Base-by-base conservation (phyloP, 495 filamentous ascomycete genomes). In the Xylaria grammica region DNA sequence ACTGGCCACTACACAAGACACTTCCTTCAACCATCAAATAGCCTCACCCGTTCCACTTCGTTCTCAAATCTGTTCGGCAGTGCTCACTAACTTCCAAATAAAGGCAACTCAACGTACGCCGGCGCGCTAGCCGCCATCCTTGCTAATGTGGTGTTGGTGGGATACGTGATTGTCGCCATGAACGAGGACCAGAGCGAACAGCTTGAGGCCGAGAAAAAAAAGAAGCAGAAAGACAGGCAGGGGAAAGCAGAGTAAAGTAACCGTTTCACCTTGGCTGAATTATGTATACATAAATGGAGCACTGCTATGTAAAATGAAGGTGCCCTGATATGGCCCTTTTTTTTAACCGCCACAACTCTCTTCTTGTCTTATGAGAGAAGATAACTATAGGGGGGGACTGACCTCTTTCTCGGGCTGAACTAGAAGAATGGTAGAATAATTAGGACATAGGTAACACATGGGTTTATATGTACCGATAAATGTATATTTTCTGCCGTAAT, bases 101-200 rank as follows among this genome's bases (percentile, higher is more conserved):
- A 51, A 65, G 94, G 93, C 57, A 97, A 94, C 72, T 82, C 92
- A 15, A 97, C 94, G 17, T 93, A 86, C 65, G 92, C 93, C 4
- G 95, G 93, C 6, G 93, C 86, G 10, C 78, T 87, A 24, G 95
- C 95, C 9, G 96, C 96, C 24, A 77, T 98, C 42, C 89, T 91
- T 65, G 95, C 95, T 30, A 99, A 99, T 74, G 84, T 92, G 19
- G 91, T 99, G 7, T 80, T 99, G 61, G 87, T 99, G 63, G 89
- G 86, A 17, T 99, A 98, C 77, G 87, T 98, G 54, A 82, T 94
- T 63, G 93, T 97, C 1, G 95, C 96, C 30, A 92, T 97, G 84
- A 86, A 84, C 66, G 95, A 99, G 72, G 95, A 99, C 61, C 90
- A 95, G 67, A 85, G 84, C 36, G 82, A 88, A 20, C 68, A 70